Evolutionary conservation across 2,329 filamentous ascomycete genomes (phyloP).

Genomic region (Epichloe gansuensis): DNA sequence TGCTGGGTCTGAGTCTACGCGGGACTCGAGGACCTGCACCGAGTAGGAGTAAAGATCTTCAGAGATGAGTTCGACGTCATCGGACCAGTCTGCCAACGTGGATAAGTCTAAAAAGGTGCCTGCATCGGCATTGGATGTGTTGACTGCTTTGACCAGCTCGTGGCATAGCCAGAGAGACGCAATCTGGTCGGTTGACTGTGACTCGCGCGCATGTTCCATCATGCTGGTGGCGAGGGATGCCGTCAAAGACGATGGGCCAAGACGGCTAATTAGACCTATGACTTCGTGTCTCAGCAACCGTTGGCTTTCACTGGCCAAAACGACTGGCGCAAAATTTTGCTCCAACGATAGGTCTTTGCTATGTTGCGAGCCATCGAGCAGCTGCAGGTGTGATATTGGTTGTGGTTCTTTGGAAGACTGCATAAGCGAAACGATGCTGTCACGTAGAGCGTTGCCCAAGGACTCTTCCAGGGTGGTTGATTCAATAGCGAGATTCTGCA

Average conservation of each 20-base stretch:
- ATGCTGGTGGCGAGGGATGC: slow-evolving; percentile 51
- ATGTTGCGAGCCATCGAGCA: slow-evolving; percentile 14
- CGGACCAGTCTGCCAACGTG: slow-evolving; percentile 21
- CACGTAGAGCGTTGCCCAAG: slow-evolving; percentile 55
- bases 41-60: slow-evolving; percentile 60
- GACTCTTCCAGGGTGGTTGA: slow-evolving; percentile 55
- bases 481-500: slow-evolving; percentile 49
- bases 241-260: slow-evolving; percentile 46
- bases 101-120: slow-evolving; percentile 53
- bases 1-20: slow-evolving; percentile 31
- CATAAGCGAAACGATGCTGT: slow-evolving; percentile 48
- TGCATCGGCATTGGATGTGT: slow-evolving; percentile 38
- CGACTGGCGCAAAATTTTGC: slow-evolving; percentile 41
- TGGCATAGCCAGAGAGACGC: slow-evolving; percentile 73
- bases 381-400: slow-evolving; percentile 14
- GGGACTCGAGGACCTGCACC: slow-evolving; percentile 44
- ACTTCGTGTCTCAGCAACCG: slow-evolving; percentile 46
- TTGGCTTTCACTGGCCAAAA: slow-evolving; percentile 55
- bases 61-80: slow-evolving; percentile 34
- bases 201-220: slow-evolving; percentile 47
- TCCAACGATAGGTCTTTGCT: slow-evolving; percentile 8
- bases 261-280: slow-evolving; percentile 39
- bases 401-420: slow-evolving; percentile 12
- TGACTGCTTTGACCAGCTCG: slow-evolving; percentile 50
- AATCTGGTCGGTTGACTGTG: slow-evolving; percentile 45